Evolutionary conservation across 257 asterid species (phyloP), one percentile per base, ranked within the genome.

Genomic region (Solanum arcanum): DNA sequence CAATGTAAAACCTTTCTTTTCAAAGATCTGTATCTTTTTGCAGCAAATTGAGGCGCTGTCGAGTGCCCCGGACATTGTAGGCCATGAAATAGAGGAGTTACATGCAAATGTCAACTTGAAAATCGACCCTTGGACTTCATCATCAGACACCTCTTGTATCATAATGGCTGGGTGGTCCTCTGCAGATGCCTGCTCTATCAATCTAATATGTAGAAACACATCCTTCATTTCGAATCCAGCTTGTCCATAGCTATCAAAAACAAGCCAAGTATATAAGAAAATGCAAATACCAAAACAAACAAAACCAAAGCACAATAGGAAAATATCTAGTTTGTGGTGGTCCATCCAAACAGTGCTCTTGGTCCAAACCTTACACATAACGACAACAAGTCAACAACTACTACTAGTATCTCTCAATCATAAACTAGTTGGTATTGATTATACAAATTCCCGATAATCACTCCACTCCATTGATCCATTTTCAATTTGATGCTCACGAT

Each of bases 161-260:
- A 95, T 87, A 56, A 94, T 89, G 7, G 99, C 97, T 2, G 99
- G 99, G 49, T 93, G 92, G 88, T 97, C 98, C 83, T 93, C 98
- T 18, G 31, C 89, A 35, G 94, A 91, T 37, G 98, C 96, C 90
- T 97, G 97, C 90, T 96, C 99, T 85, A 94, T 92, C 93, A 97
- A 92, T 92, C 95, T 97, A 59, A 97, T 95, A 89, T 96, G 99
- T 89, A 97, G 90, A 91, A 97, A 95, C 80, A 97, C 99, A 62
- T 97, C 99, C 91, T 97, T 97, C 99, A 96, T 94, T 89, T 97
- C 99, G 83, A 97, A 96, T 73, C 95, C 98, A 52, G 96, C 97
- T 89, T 97, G 97, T 21, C 98, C 94, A 85, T 97, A 96, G 90
- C 99, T 97, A 87, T 86, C 83, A 88, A 89, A 73, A 75, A 46